Percentiles rank a stretch among this genome's conserved stretches.
Conservation (phyloP, 352 stramenopile species). For the Hyaloperonospora brassicae region DNA sequence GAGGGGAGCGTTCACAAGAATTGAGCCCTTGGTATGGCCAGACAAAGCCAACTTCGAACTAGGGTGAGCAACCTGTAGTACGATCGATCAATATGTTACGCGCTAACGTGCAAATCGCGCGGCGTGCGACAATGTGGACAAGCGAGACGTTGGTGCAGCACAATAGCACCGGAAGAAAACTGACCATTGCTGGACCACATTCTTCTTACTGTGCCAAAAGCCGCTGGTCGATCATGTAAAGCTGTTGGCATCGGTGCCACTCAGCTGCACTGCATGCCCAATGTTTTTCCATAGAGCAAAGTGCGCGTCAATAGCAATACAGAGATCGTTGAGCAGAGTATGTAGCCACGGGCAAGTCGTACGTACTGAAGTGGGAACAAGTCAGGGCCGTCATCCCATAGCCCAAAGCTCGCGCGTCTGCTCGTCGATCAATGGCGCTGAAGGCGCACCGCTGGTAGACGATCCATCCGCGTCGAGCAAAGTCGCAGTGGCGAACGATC, state of each 20-base stretch:
- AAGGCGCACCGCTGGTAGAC: no score
- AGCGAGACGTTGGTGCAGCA: conserved; percentile 62
- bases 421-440: conserved; percentile 20
- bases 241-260: conserved; percentile 79
- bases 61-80: conserved; percentile 74
- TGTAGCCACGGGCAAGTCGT: conserved; percentile 81
- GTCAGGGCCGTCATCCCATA: conserved; percentile 7
- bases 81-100: conserved; percentile 52
- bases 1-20: conserved; percentile 25
- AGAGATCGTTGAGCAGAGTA: conserved; percentile 79
- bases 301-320: conserved; percentile 82
- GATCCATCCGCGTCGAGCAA: no score
- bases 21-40: no score
- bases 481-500: no score
- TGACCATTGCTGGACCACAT: no score
- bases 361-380: conserved; percentile 20
- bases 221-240: conserved; percentile 85
- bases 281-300: conserved; percentile 68
- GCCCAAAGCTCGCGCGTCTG: conserved; percentile 15
- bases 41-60: conserved; percentile 20
- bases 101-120: conserved; percentile 43
- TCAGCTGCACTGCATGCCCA: conserved; percentile 57
- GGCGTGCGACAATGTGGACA: conserved; percentile 54
- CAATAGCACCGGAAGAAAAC: conserved; percentile 74
- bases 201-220: no score